Conservation (phyloP, 2,329 filamentous ascomycete genomes). For the Microdochium trichocladiopsis region DNA sequence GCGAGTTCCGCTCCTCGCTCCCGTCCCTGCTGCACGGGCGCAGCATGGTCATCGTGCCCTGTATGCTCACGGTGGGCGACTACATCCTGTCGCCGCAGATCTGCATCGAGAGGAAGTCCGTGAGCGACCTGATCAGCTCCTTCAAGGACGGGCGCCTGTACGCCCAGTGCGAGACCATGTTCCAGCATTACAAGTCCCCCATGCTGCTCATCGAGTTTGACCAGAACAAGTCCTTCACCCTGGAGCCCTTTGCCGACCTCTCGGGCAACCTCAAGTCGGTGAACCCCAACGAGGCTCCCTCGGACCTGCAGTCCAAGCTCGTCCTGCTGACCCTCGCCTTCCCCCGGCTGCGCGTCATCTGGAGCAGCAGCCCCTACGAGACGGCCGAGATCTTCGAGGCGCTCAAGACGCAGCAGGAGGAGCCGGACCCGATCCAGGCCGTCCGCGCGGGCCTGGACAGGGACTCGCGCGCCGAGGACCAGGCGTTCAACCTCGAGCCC, state of each 20-base stretch:
- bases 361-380: constrained; percentile 89
- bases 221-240: constrained; percentile 92
- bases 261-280: constrained; percentile 56
- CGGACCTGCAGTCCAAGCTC: constrained; percentile 84
- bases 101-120: constrained; percentile 89
- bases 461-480: constrained; percentile 53
- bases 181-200: constrained; percentile 80
- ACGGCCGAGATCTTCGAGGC: constrained; percentile 96
- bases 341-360: constrained; percentile 82
- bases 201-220: constrained; percentile 98
- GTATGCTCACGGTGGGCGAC: constrained; percentile 93
- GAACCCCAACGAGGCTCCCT: constrained; percentile 50
- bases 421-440: constrained; percentile 84
- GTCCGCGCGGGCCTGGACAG: constrained; percentile 74
- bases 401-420: constrained; percentile 80
- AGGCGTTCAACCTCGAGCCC: constrained; percentile 74
- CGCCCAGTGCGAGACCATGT: constrained; percentile 89
- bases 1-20: constrained; percentile 89
- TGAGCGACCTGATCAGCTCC: constrained; percentile 84
- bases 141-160: constrained; percentile 89
- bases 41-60: constrained; percentile 82
- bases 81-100: constrained; percentile 89
- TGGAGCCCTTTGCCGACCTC: constrained; percentile 71
- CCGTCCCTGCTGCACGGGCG: constrained; percentile 87
- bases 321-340: constrained; percentile 91